phyloP scores from a whole-genome alignment of 768 basidiomycete species.

The Mycena galopus region DNA sequence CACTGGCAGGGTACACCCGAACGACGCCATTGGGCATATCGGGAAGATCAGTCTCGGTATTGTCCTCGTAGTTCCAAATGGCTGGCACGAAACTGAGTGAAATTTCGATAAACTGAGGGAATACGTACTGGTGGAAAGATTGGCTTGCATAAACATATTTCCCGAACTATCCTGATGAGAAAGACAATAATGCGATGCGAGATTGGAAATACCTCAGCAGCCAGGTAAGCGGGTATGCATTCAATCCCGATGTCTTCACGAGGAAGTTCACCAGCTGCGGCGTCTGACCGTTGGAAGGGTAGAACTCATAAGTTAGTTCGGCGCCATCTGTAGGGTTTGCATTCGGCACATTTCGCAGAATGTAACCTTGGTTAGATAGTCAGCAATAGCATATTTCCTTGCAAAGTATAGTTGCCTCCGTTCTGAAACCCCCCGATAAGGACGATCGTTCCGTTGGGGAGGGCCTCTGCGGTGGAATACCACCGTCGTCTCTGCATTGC shows the following conservation, averaged over 20 bases:
- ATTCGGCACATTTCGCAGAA: slow-evolving; percentile 81
- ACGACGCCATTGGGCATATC: slow-evolving; percentile 80
- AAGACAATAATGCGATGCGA: background rate
- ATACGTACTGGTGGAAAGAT: slow-evolving; percentile 76
- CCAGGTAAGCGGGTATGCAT: slow-evolving; percentile 81
- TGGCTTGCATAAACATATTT: slow-evolving; percentile 86
- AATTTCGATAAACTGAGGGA: slow-evolving; percentile 6
- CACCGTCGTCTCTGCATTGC: slow-evolving; percentile 77
- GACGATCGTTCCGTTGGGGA: slow-evolving; percentile 81
- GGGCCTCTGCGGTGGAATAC: slow-evolving; percentile 83
- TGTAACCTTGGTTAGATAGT: slow-evolving; percentile 51
- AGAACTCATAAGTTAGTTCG: slow-evolving; percentile 88
- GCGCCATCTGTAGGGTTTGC: slow-evolving; percentile 76
- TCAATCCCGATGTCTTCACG: slow-evolving; percentile 79
- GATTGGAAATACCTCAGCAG: slow-evolving; percentile 58
- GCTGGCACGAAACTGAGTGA: slow-evolving; percentile 43
- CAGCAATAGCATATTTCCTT: background rate
- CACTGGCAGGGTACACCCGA: slow-evolving; percentile 56
- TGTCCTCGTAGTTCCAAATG: slow-evolving; percentile 66
- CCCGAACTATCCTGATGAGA: slow-evolving; percentile 60
- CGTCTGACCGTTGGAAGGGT: slow-evolving; percentile 67
- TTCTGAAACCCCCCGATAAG: slow-evolving; percentile 86
- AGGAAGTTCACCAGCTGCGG: slow-evolving; percentile 75
- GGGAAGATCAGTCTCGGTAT: slow-evolving; percentile 73
- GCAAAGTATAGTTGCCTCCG: slow-evolving; percentile 53